These are phyloP conservation scores for Sporothrix variecibatus DNA, from an alignment of 2,329 filamentous ascomycete species.

Conservation along the genomic window DNA sequence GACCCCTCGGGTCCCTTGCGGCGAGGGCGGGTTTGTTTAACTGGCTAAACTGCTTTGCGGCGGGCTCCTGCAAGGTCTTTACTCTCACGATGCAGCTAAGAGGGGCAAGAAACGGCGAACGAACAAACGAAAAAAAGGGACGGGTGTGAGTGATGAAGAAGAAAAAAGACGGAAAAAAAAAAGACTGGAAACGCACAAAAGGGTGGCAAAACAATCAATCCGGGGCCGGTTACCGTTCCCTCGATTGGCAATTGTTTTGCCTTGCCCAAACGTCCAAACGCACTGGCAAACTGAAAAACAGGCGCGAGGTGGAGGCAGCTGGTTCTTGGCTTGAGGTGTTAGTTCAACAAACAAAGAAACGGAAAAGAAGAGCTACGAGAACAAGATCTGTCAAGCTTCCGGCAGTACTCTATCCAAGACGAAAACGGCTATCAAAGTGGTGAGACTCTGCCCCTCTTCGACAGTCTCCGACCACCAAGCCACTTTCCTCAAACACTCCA, in stretches of 20 bases:
- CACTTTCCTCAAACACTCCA: not conserved
- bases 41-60: not conserved
- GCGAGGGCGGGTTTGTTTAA: not conserved
- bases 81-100: conserved; percentile 2
- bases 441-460: not conserved
- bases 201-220: conserved; percentile 7
- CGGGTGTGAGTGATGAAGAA: not conserved
- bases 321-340: not conserved
- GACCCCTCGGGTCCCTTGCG: not conserved
- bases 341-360: not conserved
- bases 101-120: not conserved
- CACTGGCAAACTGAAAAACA: conserved; percentile 17
- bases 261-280: not conserved
- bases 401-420: not conserved
- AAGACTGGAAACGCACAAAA: not conserved
- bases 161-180: not conserved
- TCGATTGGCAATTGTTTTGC: not conserved
- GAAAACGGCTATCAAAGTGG: not conserved
- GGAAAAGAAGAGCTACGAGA: not conserved
- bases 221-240: not conserved
- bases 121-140: not conserved
- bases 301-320: not conserved
- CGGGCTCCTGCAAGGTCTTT: conserved; percentile 5
- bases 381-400: not conserved
- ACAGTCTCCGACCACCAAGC: not conserved